Evolutionary conservation across 2,329 filamentous ascomycete genomes (phyloP), one percentile per base, ranked within the genome.

Genomic region (Gyromitra esculenta): DNA sequence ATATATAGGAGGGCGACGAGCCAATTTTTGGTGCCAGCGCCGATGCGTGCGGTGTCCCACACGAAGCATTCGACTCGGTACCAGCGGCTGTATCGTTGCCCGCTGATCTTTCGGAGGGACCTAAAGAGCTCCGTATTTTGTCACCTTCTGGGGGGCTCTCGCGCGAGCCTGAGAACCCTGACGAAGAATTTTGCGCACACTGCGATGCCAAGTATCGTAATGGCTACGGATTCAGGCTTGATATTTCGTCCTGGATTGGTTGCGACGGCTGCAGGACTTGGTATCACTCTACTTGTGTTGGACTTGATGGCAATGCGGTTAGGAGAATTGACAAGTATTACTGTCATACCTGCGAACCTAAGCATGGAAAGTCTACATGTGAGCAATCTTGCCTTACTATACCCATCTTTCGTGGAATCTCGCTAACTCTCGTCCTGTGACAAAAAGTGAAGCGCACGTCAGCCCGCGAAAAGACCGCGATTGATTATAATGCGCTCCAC

Each of bases 211-310:
- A 70, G 31, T 79, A 78, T 69, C 70, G 70, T 8, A 67, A 78
- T 25, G 88, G 89, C 68, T 84, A 86, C 75, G 87, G 90, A 78
- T 85, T 88, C 70, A 84, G 75, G 43, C 66, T 77, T 35, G 75
- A 77, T 52, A 73, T 85, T 76, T 84, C 85, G 73, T 85, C 85
- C 13, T 91, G 90, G 90, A 90, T 91, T 77, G 88, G 87, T 54
- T 91, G 90, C 81, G 89, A 91, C 82, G 89, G 88, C 35, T 91
- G 90, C 83, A 89, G 90, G 81, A 86, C 86, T 73, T 91, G 90
- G 90, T 91, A 89, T 81, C 90, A 91, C 83, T 89, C 89, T 76
- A 86, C 88, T 68, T 91, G 90, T 81, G 89, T 89, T 64, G 89
- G 89, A 1, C 90, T 91, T 81, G 90, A 86, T 79, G 88, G 89